Base-by-base conservation (phyloP, 2,329 filamentous ascomycete species). In the Aspergillus neoniger region DNA sequence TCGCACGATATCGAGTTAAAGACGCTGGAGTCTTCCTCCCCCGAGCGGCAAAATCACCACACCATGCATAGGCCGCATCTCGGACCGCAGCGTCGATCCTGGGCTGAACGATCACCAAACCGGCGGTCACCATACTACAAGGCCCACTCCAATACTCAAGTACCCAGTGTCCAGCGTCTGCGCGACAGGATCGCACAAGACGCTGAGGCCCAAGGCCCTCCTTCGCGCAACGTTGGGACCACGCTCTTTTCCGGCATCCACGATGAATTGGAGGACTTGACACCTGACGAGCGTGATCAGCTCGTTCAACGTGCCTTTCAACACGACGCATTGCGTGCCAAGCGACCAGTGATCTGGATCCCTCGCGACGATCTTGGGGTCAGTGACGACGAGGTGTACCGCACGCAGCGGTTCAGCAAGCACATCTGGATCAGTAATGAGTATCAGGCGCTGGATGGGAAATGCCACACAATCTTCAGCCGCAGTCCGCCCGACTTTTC, bases 181-280 rank as follows among this genome's bases (percentile, higher is more conserved):
- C 75, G 74, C 1, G 69, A 78, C 49, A 76, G 75, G 57, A 69
- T 78, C 23, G 69, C 69, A 3, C 63, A 75, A 61, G 90, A 93
- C 67, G 76, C 91, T 2, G 91, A 95, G 74, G 85, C 86, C 0
- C 91, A 94, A 75, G 85, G 80, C 36, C 71, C 74, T n/a, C 64
- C 74, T 1, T 84, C 85, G 2, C 74, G 77, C 62, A 73, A 81
- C 8, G 89, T 94, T 25, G 90, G 90, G 6, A 88, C 92, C 52
- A 90, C 92, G 2, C 82, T 98, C 2, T 99, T 93, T 74, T 89
- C 91, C 21, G 91, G 91, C 4, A 91, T 93, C 69, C 88, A 94
- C 66, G 94, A 98, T 71, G 93, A 96, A 80, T 88, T 99, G 64
- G 94, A 97, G 75, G 95, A 99, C 72, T 82, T 99, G 52, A 95